phyloP scores from a whole-genome alignment of 2,329 filamentous ascomycete species.

The Teratosphaeriaceae sp. region DNA sequence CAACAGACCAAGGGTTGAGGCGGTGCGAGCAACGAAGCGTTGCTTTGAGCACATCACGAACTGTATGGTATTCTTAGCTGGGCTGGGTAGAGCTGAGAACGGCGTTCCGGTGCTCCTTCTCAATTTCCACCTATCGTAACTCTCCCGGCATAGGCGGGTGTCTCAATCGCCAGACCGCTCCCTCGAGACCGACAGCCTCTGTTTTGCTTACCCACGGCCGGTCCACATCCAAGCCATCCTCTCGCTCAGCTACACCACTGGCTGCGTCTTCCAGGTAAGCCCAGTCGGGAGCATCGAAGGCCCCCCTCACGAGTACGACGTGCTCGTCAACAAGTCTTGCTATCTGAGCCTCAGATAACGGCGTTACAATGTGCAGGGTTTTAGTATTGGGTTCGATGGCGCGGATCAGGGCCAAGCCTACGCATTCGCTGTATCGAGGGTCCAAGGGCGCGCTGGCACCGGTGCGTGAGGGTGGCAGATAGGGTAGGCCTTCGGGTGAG shows the following conservation, averaged over 20 bases:
- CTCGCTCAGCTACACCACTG: constrained; percentile 7
- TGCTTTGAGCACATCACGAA: no score
- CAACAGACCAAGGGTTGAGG: no score
- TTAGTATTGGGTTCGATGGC: constrained; percentile 54
- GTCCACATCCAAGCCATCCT: constrained; percentile 6
- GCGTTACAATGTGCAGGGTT: constrained; percentile 59
- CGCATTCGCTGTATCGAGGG: constrained; percentile 50
- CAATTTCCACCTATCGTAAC: neutral
- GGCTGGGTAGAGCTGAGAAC: no score
- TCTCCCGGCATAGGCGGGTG: constrained; percentile 23
- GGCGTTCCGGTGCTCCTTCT: no score
- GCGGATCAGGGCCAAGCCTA: constrained; percentile 64
- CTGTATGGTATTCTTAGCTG: no score
- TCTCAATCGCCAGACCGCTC: constrained; percentile 26
- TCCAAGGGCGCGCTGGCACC: constrained; percentile 45
- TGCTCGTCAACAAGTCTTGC: constrained; percentile 17
- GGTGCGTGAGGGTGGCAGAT: constrained; percentile 45
- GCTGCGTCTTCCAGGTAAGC: constrained; percentile 61
- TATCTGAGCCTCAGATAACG: constrained; percentile 37
- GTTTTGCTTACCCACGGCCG: constrained; percentile 24
- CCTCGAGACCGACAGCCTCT: constrained; percentile 25
- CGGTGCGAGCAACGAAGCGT: no score
- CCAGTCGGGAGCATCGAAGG: constrained; percentile 63
- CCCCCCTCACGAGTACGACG: constrained; percentile 60
- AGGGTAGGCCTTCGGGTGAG: constrained; percentile 53